Evolutionary conservation across 192 early-diverging fungal species (phyloP), one percentile per base, ranked within the genome.

Genomic region (Ambispora gerdemannii): DNA sequence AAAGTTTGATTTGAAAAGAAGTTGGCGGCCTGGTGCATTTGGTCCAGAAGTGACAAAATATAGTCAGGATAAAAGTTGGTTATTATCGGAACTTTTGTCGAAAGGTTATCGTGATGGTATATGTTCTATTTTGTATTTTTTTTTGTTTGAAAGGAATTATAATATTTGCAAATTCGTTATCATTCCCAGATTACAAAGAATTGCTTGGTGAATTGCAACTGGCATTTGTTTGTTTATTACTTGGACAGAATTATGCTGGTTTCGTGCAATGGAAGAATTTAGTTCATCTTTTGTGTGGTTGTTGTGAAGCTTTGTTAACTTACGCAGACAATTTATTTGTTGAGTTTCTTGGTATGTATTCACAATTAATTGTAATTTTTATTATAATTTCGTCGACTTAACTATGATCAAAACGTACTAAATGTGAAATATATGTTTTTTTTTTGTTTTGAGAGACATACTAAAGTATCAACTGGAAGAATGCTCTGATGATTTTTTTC

Each of bases 21-120:
- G 95, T 33, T 96, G 92, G 70, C 89, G 91, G 0, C 43, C 76
- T 7, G 84, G 85, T n/a, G 90, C 92, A 3, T 75, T 84, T 0
- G 87, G 87, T 0, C 75, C 78, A 24, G 82, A 91, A 49, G 70
- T 91, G 0, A 92, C 90, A 43, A 83, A 83, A 60, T 95, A 92
- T 81, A 92, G 89, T 75, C 70, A 87, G 30, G 97, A 99, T 82
- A 96, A 96, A 76, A 89, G 89, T 34, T 97, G 90, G 87, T 82
- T 97, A 30, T 76, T 94, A 50, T 59, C 64, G 3, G 55, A 87
- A 20, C 50, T 92, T 0, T 73, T 92, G 31, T 71, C 63, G 7
- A 58, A 69, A 7, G 66, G 70, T 1, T 88, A 82, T 68, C 67
- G 75, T 49, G 76, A 80, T 51, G 78, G 86, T 83, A 78, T n/a